phyloP scores from a whole-genome alignment of 495 filamentous ascomycete genomes.

The Trypethelium eluteriae region DNA sequence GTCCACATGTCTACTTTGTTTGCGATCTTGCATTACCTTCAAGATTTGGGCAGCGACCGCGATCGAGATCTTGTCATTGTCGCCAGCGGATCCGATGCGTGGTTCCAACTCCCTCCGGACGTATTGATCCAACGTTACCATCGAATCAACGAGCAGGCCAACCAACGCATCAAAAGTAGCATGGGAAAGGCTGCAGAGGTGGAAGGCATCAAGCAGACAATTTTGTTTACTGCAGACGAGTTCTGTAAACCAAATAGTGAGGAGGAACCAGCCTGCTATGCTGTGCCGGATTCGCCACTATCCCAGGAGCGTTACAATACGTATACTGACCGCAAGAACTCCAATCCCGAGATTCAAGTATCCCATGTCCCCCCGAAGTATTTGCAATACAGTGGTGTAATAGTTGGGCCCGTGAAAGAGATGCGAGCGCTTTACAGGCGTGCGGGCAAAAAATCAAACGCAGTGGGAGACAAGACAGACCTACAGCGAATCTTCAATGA shows the following conservation, averaged over 20 bases:
- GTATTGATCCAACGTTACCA: slow-evolving; percentile 51
- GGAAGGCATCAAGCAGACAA: slow-evolving; percentile 15
- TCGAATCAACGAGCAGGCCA: slow-evolving; percentile 42
- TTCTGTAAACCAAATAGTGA: slow-evolving; percentile 42
- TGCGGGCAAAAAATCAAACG: slow-evolving; percentile 13
- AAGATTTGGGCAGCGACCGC: not conserved
- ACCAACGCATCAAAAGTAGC: slow-evolving; percentile 41
- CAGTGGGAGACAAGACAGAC: slow-evolving; percentile 6
- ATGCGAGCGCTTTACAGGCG: slow-evolving; percentile 21
- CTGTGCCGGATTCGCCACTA: slow-evolving; percentile 49
- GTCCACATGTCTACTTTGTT: not conserved
- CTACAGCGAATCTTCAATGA: slow-evolving; percentile 45
- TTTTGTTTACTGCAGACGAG: slow-evolving; percentile 43
- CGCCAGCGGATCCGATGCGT: slow-evolving; percentile 35
- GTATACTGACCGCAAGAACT: slow-evolving; percentile 43
- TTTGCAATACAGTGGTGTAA: slow-evolving; percentile 13
- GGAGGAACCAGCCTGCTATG: slow-evolving; percentile 45
- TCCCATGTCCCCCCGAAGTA: slow-evolving; percentile 15
- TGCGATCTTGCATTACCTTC: not conserved
- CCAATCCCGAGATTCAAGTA: slow-evolving; percentile 4
- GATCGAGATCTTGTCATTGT: slow-evolving; percentile 7
- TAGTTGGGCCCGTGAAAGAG: slow-evolving; percentile 15
- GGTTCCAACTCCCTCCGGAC: slow-evolving; percentile 56
- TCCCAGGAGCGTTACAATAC: slow-evolving; percentile 49
- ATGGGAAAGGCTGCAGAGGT: slow-evolving; percentile 32